These are phyloP conservation scores for Coniochaeta prunicola DNA, from an alignment of 2,329 filamentous ascomycete genomes.

Conservation along the genomic window DNA sequence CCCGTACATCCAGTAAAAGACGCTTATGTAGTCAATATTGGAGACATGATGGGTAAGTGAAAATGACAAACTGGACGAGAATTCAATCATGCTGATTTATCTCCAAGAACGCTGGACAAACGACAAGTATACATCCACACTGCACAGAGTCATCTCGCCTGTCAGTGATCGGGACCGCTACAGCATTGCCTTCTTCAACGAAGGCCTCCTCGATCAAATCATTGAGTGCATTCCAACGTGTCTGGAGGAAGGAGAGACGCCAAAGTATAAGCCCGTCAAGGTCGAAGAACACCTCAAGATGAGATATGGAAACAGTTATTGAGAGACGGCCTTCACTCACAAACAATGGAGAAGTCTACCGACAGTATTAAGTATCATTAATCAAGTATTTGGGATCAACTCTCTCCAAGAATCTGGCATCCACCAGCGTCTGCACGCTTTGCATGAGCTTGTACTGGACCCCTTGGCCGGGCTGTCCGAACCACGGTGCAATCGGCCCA, in stretches of 20 bases:
- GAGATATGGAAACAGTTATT: constrained; percentile 20
- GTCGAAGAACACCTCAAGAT: constrained; percentile 23
- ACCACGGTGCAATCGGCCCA: constrained; percentile 41
- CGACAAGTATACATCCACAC: constrained; percentile 19
- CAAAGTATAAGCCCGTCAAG: constrained; percentile 21
- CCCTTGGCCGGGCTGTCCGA: constrained; percentile 41
- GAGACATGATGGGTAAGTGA: constrained; percentile 17
- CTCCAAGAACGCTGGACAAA: constrained; percentile 19
- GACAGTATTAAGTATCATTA: not conserved
- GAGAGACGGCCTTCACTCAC: not conserved
- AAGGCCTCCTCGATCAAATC: constrained; percentile 21
- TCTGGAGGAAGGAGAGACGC: constrained; percentile 20
- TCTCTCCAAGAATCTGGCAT: constrained; percentile 21
- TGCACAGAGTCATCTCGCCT: constrained; percentile 23
- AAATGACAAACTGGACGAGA: not conserved
- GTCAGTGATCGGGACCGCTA: constrained; percentile 17
- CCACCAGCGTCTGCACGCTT: constrained; percentile 23
- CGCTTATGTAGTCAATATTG: constrained; percentile 19
- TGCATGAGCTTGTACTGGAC: constrained; percentile 20
- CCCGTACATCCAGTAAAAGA: constrained; percentile 9
- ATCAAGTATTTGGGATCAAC: constrained; percentile 14
- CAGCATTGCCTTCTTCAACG: constrained; percentile 24
- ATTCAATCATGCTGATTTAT: not conserved
- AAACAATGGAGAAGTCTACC: not conserved
- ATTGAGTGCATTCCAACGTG: constrained; percentile 27